Base-by-base conservation (phyloP, 2,329 filamentous ascomycete species). In the Aspergillus fructus region DNA sequence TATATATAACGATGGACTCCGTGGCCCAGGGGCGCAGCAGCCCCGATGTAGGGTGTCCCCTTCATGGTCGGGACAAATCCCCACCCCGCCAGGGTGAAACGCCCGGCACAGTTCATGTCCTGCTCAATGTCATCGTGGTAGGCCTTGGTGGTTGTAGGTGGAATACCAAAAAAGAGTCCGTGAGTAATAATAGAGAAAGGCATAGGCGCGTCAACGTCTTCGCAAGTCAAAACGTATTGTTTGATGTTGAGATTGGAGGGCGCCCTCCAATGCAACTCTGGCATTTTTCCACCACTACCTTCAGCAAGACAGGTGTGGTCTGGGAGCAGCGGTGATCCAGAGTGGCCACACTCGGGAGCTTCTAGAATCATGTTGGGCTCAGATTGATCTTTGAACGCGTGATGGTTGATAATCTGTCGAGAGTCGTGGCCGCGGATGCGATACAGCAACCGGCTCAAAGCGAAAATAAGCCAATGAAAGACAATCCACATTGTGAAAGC, bases 1-100 rank as follows among this genome's bases (percentile, higher is more conserved):
- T 66, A 73, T 17, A 72, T 59, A 47, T 73, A 74, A 8, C 70
- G 66, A 59, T 75, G 72, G 5, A 43, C 42, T 12, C 71, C 71
- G 39, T 74, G 70, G 0, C 68, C 71, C 24, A 66, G 59, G 6
- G 69, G 64, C 5, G 71, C 64, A 11, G 58, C 64, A 7, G 71
- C 67, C 6, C 65, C 65, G 4, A 60, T 49, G 43, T 73, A 75
- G 1, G 69, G 51, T 2, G 47, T 55, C 1, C 64, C 62, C 8
- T 58, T 58, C 0, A 64, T 9, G 48, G 68, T 72, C 17, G 69
- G 67, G 40, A 69, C 62, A 48, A 65, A 74, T 1, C 61, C 60
- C 64, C 68, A 72, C 8, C 66, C 69, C 1, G 68, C 59, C 3
- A 59, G 52, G 7, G 69, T 71, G 40, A 66, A 24, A 41, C 59